Conservation (phyloP, 2,329 filamentous ascomycete species). For the Venturiaceae sp. region DNA sequence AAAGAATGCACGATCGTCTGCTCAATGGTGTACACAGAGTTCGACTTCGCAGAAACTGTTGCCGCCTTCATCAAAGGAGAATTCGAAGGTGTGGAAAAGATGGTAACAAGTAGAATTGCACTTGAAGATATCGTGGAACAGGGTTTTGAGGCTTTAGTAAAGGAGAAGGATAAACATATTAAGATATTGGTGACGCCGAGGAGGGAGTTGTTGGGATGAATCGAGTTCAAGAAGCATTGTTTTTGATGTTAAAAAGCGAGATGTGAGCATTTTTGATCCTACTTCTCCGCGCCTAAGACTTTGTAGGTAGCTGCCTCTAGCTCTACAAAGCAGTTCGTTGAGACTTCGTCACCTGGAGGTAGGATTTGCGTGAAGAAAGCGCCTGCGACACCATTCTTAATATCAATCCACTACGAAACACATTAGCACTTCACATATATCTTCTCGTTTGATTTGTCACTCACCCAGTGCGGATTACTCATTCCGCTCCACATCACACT, state of each 20-base stretch:
- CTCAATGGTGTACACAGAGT: conserved; percentile 22
- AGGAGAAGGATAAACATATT: conserved; percentile 23
- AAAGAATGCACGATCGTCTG: conserved; percentile 21
- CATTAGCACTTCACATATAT: neutral
- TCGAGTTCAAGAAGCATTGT: no score
- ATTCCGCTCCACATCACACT: neutral
- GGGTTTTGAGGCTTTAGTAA: conserved; percentile 22
- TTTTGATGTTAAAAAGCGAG: no score
- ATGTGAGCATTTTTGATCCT: no score
- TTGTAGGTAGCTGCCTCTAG: neutral
- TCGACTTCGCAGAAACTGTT: conserved; percentile 23
- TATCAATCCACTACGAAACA: neutral
- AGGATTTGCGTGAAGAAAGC: conserved; percentile 2
- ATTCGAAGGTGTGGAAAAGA: conserved; percentile 20
- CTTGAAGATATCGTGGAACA: conserved; percentile 20
- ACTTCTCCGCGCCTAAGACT: neutral
- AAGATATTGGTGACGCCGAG: conserved; percentile 26
- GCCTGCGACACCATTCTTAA: neutral
- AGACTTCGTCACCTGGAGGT: neutral
- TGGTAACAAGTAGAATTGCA: conserved; percentile 22
- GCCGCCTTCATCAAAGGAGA: conserved; percentile 21
- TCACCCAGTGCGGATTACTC: neutral
- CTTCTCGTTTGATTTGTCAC: neutral
- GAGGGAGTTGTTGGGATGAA: neutral
- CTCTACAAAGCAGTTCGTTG: neutral